Percentiles rank a stretch among this genome's conserved stretches.
Evolutionary conservation across 1,139 yeast species (phyloP).

Genomic region (Candida buenavistaensis): DNA sequence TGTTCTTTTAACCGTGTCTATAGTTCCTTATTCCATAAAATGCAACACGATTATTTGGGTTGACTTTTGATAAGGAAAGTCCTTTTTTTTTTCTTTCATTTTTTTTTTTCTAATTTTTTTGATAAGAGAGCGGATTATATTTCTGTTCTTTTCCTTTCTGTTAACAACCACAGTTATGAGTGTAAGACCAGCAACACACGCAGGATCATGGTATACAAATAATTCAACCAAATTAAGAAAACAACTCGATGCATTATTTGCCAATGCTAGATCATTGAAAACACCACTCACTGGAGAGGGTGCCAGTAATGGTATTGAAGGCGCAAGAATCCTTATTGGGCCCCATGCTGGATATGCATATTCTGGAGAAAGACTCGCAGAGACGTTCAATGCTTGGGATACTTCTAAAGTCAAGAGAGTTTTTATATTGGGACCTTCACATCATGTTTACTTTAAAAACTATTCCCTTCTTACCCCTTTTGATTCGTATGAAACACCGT

Average conservation of each 20-base stretch:
- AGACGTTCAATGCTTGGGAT: constrained; percentile 76
- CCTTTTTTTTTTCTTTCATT: too few relatives aligned
- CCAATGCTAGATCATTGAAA: constrained; percentile 19
- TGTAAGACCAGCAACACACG: constrained; percentile 71
- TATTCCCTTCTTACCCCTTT: constrained; percentile 59
- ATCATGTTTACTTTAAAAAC: constrained; percentile 76
- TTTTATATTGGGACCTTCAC: constrained; percentile 90
- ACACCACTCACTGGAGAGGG: constrained; percentile 5
- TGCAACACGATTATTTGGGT: too few relatives aligned
- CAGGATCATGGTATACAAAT: constrained; percentile 84
- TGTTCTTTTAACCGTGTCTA: too few relatives aligned
- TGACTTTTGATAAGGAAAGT: too few relatives aligned
- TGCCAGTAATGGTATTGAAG: constrained; percentile 29
- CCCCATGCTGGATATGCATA: constrained; percentile 93
- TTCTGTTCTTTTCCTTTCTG: too few relatives aligned
- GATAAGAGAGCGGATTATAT: too few relatives aligned
- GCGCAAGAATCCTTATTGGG: constrained; percentile 63
- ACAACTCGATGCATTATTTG: constrained; percentile 51
- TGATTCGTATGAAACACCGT: constrained; percentile 70
- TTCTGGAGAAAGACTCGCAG: constrained; percentile 77
- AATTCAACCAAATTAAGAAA: constrained; percentile 39
- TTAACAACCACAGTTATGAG: constrained; percentile 3
- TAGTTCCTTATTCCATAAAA: too few relatives aligned
- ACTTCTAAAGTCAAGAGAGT: constrained; percentile 56
- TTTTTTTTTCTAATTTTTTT: too few relatives aligned